These are phyloP conservation scores for Acanthamoeba triangularis DNA, from an alignment of 208 protist genomes.

Conservation along the genomic window DNA sequence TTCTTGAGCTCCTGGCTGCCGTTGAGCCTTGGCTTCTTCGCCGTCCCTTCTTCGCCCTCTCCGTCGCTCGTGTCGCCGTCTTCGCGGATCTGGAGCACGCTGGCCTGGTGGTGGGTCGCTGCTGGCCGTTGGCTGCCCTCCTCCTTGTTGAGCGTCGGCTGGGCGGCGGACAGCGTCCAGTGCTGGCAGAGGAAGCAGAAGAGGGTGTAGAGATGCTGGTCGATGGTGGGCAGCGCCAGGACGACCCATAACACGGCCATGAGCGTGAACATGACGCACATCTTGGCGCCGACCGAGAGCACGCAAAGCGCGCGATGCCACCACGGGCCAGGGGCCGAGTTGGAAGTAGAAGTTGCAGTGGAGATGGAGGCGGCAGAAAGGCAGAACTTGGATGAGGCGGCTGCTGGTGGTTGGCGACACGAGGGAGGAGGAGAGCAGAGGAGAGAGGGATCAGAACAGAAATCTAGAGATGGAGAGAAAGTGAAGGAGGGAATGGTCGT, in stretches of 20 bases:
- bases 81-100: not conserved
- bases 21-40: not conserved
- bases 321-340: not conserved
- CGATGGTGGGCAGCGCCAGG: slow-evolving; percentile 34
- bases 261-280: slow-evolving; percentile 26
- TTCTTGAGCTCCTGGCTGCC: slow-evolving; percentile 53
- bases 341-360: not conserved
- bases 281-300: not conserved
- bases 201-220: slow-evolving; percentile 6
- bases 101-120: not conserved
- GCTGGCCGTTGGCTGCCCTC: not conserved
- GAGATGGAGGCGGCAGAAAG: not conserved
- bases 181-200: not conserved
- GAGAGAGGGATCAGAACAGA: not conserved
- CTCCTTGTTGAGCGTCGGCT: not conserved
- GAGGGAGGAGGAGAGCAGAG: not conserved
- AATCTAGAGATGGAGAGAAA: not conserved
- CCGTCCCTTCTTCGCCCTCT: not conserved
- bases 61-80: not conserved
- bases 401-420: too few relatives aligned
- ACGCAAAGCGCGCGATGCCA: not conserved
- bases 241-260: slow-evolving; percentile 25
- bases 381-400: too few relatives aligned
- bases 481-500: not conserved
- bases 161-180: not conserved